Evolutionary conservation across 345 rosid species (phyloP), one percentile per base, ranked within the genome.

Genomic region (Eucalyptus erythrocorys): DNA sequence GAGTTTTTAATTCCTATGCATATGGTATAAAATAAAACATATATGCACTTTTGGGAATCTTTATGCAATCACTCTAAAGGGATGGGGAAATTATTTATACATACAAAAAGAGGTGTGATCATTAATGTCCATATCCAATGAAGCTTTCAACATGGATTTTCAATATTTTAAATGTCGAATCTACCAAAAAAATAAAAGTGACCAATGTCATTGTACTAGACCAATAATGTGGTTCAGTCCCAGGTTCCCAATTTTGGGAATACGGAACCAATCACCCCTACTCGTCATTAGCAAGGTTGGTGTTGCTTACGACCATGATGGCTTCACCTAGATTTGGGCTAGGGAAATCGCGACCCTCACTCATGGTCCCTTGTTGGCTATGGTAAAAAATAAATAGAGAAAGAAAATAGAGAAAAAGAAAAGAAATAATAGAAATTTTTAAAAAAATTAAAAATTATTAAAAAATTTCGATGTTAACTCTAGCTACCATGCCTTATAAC

Each of bases 301-400:
- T 7, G 26, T 55, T 24, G 6, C 61, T 55, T 10, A 55, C 0
- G 12, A 24, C 61, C 30, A 24, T 10, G 30, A 55, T 55, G 61
- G 6, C 61, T 26, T 55, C 13, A 55, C 30, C 30, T 0, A 55
- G 0, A 24, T 55, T 22, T 55, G 30, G 13, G 61, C 6, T 0
- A 55, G 61, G 6, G 30, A 30, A 22, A 26, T 26, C 1, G 1
- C 1, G 1, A 55, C 61, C 30, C 61, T 55, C 1, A 0, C 32
- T 32, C 32, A 59, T 21, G 57, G 57, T 51, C 13, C 30, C 61
- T 24, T 5, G 30, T 24, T 55, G 61, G 30, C 30, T 30, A 22
- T 24, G 13, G 61, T 55, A 55, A 55, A 55, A 55, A 55, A 24
- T 55, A 55, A 55, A 12, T 55, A 55, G 24, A 55, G 3, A 55